phyloP scores from a whole-genome alignment of 2,329 filamentous ascomycete genomes.

The Pestalotiopsis sp. region DNA sequence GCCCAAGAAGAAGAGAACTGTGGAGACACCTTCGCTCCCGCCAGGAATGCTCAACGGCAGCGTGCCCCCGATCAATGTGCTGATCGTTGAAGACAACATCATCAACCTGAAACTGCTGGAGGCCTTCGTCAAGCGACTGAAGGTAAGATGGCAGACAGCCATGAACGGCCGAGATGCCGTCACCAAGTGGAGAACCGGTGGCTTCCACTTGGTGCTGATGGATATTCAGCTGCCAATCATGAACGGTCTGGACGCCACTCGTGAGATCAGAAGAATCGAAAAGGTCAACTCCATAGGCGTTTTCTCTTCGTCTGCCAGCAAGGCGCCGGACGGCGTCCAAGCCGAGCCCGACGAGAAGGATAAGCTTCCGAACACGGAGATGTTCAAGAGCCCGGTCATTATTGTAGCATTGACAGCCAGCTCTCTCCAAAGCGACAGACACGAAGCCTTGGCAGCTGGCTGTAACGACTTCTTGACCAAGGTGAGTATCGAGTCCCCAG shows the following conservation, averaged over 20 bases:
- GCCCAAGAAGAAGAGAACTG: slow-evolving; percentile 56
- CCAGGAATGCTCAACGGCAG: slow-evolving; percentile 74
- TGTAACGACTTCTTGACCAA: slow-evolving; percentile 99
- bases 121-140: slow-evolving; percentile 92
- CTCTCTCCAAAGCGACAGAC: slow-evolving; percentile 90
- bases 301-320: slow-evolving; percentile 70
- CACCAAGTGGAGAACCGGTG: slow-evolving; percentile 87
- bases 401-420: slow-evolving; percentile 96
- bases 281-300: slow-evolving; percentile 90
- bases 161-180: slow-evolving; percentile 95
- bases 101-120: slow-evolving; percentile 95
- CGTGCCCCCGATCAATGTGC: slow-evolving; percentile 93
- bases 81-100: slow-evolving; percentile 98
- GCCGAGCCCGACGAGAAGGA: slow-evolving; percentile 64
- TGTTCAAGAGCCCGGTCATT: slow-evolving; percentile 97
- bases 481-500: slow-evolving; percentile 52
- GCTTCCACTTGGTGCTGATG: slow-evolving; percentile 96
- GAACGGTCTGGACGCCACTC: slow-evolving; percentile 92
- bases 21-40: slow-evolving; percentile 47
- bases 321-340: slow-evolving; percentile 48
- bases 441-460: slow-evolving; percentile 90
- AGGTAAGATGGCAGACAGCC: slow-evolving; percentile 96
- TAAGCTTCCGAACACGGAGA: slow-evolving; percentile 63
- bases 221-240: slow-evolving; percentile 97
- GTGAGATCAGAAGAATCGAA: slow-evolving; percentile 89